phyloP scores from a whole-genome alignment of 768 basidiomycete genomes.

The Strobilomyces dryophilus region DNA sequence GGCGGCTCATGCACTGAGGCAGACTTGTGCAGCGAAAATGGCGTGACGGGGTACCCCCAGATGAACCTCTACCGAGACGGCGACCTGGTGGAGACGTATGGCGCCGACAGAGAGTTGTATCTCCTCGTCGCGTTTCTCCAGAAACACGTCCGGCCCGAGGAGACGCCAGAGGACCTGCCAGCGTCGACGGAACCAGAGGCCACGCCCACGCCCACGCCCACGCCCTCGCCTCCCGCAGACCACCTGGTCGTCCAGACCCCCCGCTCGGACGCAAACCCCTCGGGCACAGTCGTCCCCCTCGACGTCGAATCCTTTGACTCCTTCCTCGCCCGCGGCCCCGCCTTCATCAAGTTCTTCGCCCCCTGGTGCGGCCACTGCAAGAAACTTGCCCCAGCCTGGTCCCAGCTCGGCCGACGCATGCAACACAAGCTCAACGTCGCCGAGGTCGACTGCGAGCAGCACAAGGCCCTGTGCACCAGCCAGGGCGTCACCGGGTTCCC shows the following conservation, averaged over 20 bases:
- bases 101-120: constrained; percentile 48
- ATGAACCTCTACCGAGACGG: constrained; percentile 73
- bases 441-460: constrained; percentile 85
- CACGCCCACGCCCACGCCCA: not conserved
- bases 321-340: constrained; percentile 42
- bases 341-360: constrained; percentile 81
- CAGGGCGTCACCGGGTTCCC: constrained; percentile 81
- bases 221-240: constrained; percentile 3
- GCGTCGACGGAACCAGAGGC: constrained; percentile 6
- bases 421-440: constrained; percentile 71
- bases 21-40: constrained; percentile 81
- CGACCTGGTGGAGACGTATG: constrained; percentile 52
- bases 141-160: constrained; percentile 34
- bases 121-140: constrained; percentile 54
- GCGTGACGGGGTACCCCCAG: constrained; percentile 69
- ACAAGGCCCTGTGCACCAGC: constrained; percentile 59
- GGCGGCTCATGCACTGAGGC: not conserved
- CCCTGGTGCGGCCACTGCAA: constrained; percentile 99
- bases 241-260: constrained; percentile 14
- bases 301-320: constrained; percentile 34
- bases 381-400: constrained; percentile 83
- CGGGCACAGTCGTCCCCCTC: constrained; percentile 24
- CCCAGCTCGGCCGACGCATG: constrained; percentile 65
- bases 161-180: not conserved
- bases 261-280: constrained; percentile 19